Conservation (phyloP, 129 eudicot genomes). For the Tagetes erecta region DNA sequence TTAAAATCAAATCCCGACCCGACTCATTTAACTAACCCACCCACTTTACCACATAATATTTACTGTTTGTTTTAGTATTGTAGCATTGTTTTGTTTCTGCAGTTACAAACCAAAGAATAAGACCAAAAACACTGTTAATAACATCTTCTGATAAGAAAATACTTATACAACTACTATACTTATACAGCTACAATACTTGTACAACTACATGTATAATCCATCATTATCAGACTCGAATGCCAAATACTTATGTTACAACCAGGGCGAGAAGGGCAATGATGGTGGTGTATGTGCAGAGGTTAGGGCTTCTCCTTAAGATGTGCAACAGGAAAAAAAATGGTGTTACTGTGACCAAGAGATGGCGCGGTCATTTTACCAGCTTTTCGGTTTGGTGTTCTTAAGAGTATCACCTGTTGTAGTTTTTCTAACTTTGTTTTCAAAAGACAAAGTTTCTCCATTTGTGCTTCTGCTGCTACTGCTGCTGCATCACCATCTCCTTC, state of each 20-base stretch:
- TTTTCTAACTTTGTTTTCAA: constrained; percentile 53
- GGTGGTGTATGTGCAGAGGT: constrained; percentile 26
- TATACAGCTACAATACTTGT: neutral
- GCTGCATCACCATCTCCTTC: constrained; percentile 9
- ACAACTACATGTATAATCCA: constrained; percentile 19
- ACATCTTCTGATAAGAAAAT: neutral
- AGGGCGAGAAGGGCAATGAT: neutral
- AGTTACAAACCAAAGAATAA: neutral
- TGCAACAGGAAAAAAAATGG: constrained; percentile 70
- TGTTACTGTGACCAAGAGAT: constrained; percentile 24
- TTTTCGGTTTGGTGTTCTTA: constrained; percentile 49
- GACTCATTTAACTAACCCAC: neutral
- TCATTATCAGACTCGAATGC: constrained; percentile 13
- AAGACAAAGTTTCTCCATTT: constrained; percentile 66
- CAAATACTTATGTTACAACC: constrained; percentile 23
- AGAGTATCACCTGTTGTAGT: constrained; percentile 47
- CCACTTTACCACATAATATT: neutral
- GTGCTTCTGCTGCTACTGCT: constrained; percentile 42
- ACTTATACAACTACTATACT: neutral
- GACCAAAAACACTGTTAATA: neutral
- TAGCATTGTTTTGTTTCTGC: neutral
- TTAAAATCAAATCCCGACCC: neutral
- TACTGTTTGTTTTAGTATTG: neutral
- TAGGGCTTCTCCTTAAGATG: constrained; percentile 72
- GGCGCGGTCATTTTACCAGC: constrained; percentile 20